phyloP scores from a whole-genome alignment of 306 rosid species.

The Oxytropis ochrocephala region DNA sequence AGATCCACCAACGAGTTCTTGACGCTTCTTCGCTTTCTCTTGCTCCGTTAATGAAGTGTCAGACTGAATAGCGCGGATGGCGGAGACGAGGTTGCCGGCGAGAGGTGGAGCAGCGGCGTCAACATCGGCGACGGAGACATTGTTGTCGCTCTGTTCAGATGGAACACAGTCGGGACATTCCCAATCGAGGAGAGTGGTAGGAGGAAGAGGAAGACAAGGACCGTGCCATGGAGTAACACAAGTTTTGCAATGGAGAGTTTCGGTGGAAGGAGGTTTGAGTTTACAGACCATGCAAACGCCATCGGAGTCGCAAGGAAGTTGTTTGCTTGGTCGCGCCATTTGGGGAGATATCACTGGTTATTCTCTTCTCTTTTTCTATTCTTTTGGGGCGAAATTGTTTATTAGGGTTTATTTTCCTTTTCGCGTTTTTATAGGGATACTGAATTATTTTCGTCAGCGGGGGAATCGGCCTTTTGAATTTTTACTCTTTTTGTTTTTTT shows the following conservation, averaged over 20 bases:
- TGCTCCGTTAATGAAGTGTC: slow-evolving; percentile 50
- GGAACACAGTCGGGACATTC: slow-evolving; percentile 54
- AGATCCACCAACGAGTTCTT: slow-evolving; percentile 44
- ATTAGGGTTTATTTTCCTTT: too few species aligned
- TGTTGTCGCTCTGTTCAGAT: not conserved
- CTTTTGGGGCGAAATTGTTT: too few species aligned
- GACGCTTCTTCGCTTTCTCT: slow-evolving; percentile 54
- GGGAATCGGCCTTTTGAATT: too few species aligned
- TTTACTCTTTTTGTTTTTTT: too few species aligned
- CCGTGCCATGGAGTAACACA: slow-evolving; percentile 57
- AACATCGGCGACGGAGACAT: not conserved
- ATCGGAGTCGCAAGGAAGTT: slow-evolving; percentile 23
- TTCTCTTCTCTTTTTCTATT: too few species aligned
- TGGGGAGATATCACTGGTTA: too few species aligned
- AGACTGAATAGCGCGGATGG: slow-evolving; percentile 44
- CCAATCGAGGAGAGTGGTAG: slow-evolving; percentile 32
- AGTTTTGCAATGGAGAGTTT: slow-evolving; percentile 36
- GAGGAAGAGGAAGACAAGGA: slow-evolving; percentile 30
- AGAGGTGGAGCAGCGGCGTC: not conserved
- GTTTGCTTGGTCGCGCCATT: not conserved
- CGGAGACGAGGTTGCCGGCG: slow-evolving; percentile 27
- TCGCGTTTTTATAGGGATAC: too few species aligned
- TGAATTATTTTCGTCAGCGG: too few species aligned
- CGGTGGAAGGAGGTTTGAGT: slow-evolving; percentile 24
- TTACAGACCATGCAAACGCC: slow-evolving; percentile 38